phyloP scores from a whole-genome alignment of 257 asterid genomes.

The Vinca minor region DNA sequence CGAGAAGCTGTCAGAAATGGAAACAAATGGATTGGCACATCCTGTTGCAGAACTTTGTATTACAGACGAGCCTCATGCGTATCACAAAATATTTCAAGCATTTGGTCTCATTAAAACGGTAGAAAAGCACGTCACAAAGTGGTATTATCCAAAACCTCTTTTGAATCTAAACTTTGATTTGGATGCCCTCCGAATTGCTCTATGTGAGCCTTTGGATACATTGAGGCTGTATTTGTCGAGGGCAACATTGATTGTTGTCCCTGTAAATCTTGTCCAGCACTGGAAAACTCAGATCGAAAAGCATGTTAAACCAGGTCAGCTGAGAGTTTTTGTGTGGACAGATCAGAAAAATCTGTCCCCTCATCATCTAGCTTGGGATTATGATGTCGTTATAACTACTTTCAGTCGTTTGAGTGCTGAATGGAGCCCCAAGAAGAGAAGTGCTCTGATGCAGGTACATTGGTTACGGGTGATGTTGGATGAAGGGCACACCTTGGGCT shows the following conservation, averaged over 20 bases:
- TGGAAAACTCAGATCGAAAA: conserved; percentile 83
- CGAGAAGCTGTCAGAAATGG: conserved; percentile 70
- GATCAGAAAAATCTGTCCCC: conserved; percentile 74
- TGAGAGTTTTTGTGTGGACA: conserved; percentile 76
- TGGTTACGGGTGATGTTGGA: conserved; percentile 92
- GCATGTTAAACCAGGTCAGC: conserved; percentile 74
- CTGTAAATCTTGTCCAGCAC: conserved; percentile 85
- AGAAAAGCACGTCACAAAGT: conserved; percentile 51
- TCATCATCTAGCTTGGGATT: conserved; percentile 88
- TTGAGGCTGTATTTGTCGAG: conserved; percentile 65
- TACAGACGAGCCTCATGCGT: conserved; percentile 47
- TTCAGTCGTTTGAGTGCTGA: conserved; percentile 93
- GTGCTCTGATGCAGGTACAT: conserved; percentile 84
- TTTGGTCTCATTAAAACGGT: conserved; percentile 75
- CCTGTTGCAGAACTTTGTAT: conserved; percentile 52
- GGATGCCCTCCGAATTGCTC: conserved; percentile 79
- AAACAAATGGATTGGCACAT: conserved; percentile 73
- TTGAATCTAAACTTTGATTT: conserved; percentile 69
- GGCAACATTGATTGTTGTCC: conserved; percentile 87
- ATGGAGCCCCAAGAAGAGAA: conserved; percentile 73
- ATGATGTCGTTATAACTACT: conserved; percentile 89
- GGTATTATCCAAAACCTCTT: conserved; percentile 77
- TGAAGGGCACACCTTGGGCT: conserved; percentile 98
- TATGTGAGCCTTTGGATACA: conserved; percentile 78
- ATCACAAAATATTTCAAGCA: conserved; percentile 70